phyloP scores from a whole-genome alignment of 352 stramenopile species.

The Pilasporangium apinafurcum region DNA sequence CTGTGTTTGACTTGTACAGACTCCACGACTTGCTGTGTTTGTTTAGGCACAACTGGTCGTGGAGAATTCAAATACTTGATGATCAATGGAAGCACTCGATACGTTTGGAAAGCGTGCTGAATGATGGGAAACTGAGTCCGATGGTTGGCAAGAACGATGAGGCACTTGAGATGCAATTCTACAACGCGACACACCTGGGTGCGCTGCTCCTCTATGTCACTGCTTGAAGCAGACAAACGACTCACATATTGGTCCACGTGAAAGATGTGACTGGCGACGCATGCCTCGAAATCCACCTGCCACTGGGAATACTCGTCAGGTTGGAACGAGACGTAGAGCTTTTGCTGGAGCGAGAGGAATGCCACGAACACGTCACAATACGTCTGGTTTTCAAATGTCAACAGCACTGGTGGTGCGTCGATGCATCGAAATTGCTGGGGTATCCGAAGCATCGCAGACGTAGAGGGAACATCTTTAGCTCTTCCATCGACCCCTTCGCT shows the following conservation, averaged over 20 bases:
- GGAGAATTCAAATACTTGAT: no score
- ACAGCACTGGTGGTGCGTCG: not conserved
- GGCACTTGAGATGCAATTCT: slow-evolving; percentile 27
- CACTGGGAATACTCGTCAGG: slow-evolving; percentile 2
- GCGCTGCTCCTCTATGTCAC: slow-evolving; percentile 8
- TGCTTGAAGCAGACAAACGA: slow-evolving; percentile 7
- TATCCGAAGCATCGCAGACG: no score
- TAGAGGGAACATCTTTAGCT: not conserved
- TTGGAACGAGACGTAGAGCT: slow-evolving; percentile 18
- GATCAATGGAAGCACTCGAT: slow-evolving; percentile 12
- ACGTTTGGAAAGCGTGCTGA: slow-evolving; percentile 15
- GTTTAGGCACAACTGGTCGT: no score
- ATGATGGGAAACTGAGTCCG: slow-evolving; percentile 17
- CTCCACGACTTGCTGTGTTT: no score
- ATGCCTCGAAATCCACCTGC: slow-evolving; percentile 15
- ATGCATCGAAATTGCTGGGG: no score
- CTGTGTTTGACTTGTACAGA: no score
- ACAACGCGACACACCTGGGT: slow-evolving; percentile 10
- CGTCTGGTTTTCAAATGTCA: not conserved
- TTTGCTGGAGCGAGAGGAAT: slow-evolving; percentile 19
- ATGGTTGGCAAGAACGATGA: slow-evolving; percentile 26
- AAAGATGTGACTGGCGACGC: slow-evolving; percentile 21
- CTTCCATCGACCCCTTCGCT: not conserved
- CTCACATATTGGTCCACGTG: slow-evolving; percentile 16
- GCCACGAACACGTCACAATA: slow-evolving; percentile 15